These are phyloP conservation scores for Karstenula rhodostoma DNA, from an alignment of 2,329 filamentous ascomycete genomes.

Conservation along the genomic window DNA sequence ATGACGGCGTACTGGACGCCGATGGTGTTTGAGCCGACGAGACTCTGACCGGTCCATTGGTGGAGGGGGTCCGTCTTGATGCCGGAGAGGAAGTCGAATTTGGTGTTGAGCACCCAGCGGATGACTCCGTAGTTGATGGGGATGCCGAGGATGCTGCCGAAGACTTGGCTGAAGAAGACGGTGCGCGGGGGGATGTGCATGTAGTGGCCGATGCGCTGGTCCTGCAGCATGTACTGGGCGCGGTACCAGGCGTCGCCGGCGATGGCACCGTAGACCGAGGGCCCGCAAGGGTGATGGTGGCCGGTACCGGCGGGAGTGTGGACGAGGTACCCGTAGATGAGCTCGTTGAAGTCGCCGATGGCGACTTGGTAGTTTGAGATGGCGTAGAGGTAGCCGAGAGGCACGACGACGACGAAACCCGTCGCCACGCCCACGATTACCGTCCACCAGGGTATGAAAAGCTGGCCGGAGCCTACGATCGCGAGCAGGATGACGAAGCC, in stretches of 20 bases:
- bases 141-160: constrained; percentile 65
- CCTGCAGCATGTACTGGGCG: constrained; percentile 61
- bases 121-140: constrained; percentile 69
- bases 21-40: constrained; percentile 61
- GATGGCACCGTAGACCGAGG: constrained; percentile 65
- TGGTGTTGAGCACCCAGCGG: constrained; percentile 66
- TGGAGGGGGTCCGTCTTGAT: constrained; percentile 61
- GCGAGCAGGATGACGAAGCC: constrained; percentile 61
- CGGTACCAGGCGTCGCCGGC: constrained; percentile 66
- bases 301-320: constrained; percentile 45
- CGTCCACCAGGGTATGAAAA: constrained; percentile 69
- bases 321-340: constrained; percentile 68
- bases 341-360: constrained; percentile 67
- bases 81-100: constrained; percentile 65
- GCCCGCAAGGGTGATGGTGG: constrained; percentile 65
- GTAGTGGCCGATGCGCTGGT: constrained; percentile 71
- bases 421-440: constrained; percentile 65
- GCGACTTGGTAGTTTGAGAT: constrained; percentile 64
- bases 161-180: constrained; percentile 69
- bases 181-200: constrained; percentile 67
- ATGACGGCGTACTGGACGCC: constrained; percentile 69
- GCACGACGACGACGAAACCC: constrained; percentile 64
- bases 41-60: constrained; percentile 67
- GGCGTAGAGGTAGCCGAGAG: constrained; percentile 67
- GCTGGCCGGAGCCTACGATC: constrained; percentile 59